Conservation (phyloP, 2,329 filamentous ascomycete genomes). For the Hymenoscyphus salicellus region DNA sequence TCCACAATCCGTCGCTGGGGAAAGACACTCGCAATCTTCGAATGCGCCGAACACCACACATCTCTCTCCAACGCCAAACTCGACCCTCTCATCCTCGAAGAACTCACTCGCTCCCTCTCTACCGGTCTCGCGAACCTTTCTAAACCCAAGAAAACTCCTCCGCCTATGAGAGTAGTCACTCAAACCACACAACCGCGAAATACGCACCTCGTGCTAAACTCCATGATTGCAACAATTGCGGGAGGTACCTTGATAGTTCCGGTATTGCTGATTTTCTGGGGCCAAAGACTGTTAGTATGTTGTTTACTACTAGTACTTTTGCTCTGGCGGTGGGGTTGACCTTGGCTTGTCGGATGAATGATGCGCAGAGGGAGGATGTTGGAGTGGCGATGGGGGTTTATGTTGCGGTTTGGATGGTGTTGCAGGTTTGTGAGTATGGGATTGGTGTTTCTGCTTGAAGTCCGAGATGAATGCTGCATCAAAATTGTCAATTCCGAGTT, state of each 20-base stretch:
- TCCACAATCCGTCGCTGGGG: conserved; percentile 13
- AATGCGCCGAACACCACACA: conserved; percentile 11
- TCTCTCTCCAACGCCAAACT: not conserved
- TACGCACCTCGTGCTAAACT: not conserved
- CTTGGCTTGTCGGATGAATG: conserved; percentile 5
- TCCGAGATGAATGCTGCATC: not conserved
- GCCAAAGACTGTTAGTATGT: not conserved
- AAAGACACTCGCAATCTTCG: conserved; percentile 20
- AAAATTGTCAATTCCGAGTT: not conserved
- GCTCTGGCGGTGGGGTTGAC: conserved; percentile 7
- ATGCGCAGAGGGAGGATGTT: conserved; percentile 6
- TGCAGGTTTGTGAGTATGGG: conserved; percentile 3
- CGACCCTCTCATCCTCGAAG: not conserved
- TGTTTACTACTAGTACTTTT: conserved; percentile 11
- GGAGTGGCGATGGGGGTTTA: conserved; percentile 1
- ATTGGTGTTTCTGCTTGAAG: not conserved
- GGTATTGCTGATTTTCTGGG: conserved; percentile 5
- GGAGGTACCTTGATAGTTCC: conserved; percentile 2
- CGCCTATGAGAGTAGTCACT: not conserved
- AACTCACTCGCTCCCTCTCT: conserved; percentile 1
- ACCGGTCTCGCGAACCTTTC: not conserved
- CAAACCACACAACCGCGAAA: not conserved
- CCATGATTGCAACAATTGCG: not conserved
- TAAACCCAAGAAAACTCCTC: not conserved
- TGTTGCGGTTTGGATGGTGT: conserved; percentile 6